Evolutionary conservation across 306 rosid genomes (phyloP), one percentile per base, ranked within the genome.

Genomic region (Rubus parviflorus): DNA sequence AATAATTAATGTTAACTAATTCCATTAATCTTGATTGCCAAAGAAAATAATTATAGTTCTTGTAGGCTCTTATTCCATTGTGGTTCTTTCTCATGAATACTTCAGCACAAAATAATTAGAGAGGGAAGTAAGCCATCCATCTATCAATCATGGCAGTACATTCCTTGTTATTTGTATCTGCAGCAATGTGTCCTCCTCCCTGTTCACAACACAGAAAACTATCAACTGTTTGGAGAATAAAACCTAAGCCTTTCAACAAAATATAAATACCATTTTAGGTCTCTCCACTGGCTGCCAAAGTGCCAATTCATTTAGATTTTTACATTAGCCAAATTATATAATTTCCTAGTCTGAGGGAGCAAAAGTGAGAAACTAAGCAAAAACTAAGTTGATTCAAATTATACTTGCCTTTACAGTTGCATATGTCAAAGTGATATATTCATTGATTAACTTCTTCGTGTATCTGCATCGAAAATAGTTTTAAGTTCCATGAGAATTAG

Each of bases 141-240:
- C 80, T 68, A 17, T 77, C 35, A 3, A 77, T 25, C 80, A 77
- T 77, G 46, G 74, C 75, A 23, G 74, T 57, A 56, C 80, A 77
- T 61, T 77, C 75, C 67, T 68, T 77, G 23, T 25, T 58, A n/a
- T 65, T 77, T 52, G 70, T 53, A 62, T 77, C 80, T 68, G 80
- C 80, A 16, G 80, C 80, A 77, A 67, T 67, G 75, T 77, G 80
- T 20, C 80, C 80, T 68, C 68, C 80, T 77, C 75, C 80, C 80
- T 77, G 75, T 20, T 51, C 72, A 51, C 74, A 70, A 70, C 56
- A 25, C 7, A 25, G 3, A 14, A 25, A 35, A 5, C 6, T 0
- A 30, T 61, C 41, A 35, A 25, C 65, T 11, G 40, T 13, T 13
- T 23, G 15, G 41, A 30, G 4, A 61, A 30, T 30, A 22, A 57